Base-by-base conservation (phyloP, 2,329 filamentous ascomycete genomes). In the Epichloe amarillans region DNA sequence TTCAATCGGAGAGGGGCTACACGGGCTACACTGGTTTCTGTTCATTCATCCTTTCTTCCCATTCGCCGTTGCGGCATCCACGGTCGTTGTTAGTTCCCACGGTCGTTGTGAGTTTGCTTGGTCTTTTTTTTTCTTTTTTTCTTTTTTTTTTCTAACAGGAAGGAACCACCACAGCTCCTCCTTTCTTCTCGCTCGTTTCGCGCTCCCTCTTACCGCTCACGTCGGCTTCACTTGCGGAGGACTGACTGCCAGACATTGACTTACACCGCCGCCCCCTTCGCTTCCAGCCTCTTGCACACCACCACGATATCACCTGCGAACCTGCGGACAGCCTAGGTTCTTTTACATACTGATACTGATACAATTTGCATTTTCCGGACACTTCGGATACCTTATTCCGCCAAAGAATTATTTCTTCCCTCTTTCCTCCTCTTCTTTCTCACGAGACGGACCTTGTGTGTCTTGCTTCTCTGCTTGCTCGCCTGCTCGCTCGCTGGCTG, bases 221-320 rank as follows among this genome's bases (percentile, higher is more conserved):
- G 40, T 30, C 38, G 40, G 30, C 26, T 30, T 45, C 42, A 45
- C 23, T 15, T 35, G 21, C 10, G 15, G 15, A 38, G 23, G 47
- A 30, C 40, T 46, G 47, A 30, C 40, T 46, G 39, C 46, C 39
- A 49, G 47, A 49, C 48, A 50, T 54, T 51, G 36, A 54, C 49
- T 54, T 56, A 53, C 44, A 54, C 51, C 43, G 47, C 36, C 44
- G 35, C 17, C 39, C 23, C 39, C 11, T 37, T 41, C 12, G 45
- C 45, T 26, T 39, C 26, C 19, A 15, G 6, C 7, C 47, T 33
- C 39, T 41, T 40, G 33, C 47, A 47, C n/a, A 26, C 21, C 15
- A 45, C 33, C 30, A 44, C 45, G 15, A 21, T 38, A 26, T 14
- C 21, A 14, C 35, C 41, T 35, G 21, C 41, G 26, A 50, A 17